Base-by-base conservation (phyloP, 192 early-diverging fungal species). In the Allomyces javanicus region DNA sequence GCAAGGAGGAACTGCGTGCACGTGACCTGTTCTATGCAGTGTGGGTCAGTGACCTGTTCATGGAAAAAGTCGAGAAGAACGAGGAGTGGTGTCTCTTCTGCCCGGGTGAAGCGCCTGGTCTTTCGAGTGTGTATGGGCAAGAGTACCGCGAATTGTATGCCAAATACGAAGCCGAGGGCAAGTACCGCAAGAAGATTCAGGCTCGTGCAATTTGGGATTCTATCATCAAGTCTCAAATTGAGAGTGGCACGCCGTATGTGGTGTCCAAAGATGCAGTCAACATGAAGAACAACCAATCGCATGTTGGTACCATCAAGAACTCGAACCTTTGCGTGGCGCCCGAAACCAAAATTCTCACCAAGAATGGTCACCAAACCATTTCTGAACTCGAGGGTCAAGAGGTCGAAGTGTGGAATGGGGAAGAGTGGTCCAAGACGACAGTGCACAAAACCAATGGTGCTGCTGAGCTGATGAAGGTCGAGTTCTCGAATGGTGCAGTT, bases 241-340 rank as follows among this genome's bases (percentile, higher is more conserved):
- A 98, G 79, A 98, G 93, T 9, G 95, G 95, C 27, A 94, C 86
- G 9, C 95, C 95, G 9, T 98, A 89, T 70, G 95, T 98, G 88
- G 83, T 98, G 44, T 98, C 95, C 85, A 96, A 98, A 79, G 95
- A 98, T 77, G 90, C 93, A 22, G 96, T 93, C 81, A 98, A 98
- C 78, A 79, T 88, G 76, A 96, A 98, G 79, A 92, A 89, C 22
- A 98, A 98, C 80, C 95, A 98, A 77, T 89, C 95, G 77, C 95
- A 98, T 77, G 76, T 98, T 55, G 95, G 95, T 24, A 98, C 93
- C 17, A 98, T 98, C 86, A 94, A 93, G 77, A 96, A 92, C 81
- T 88, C 85, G 67, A 98, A 98, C 75, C 78, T 98, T 67, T 98
- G 95, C 76, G 26, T 27, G 26, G 26, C 26, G 26, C 26, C 26